Conservation (phyloP, 140 eudicot genomes). For the Stevia rebaudiana region DNA sequence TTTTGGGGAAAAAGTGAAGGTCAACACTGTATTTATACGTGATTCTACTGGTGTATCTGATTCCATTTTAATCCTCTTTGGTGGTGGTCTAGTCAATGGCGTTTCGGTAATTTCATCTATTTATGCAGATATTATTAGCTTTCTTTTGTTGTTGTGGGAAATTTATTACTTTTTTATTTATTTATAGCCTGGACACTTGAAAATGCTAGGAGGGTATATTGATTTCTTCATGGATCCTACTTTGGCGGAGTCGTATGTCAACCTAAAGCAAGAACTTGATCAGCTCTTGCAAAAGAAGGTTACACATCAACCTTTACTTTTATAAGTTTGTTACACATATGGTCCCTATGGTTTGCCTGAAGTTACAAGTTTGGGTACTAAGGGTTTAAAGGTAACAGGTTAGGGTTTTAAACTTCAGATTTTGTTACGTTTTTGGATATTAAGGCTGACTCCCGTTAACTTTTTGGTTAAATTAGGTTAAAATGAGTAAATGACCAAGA, state of each 20-base stretch:
- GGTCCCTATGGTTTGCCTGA: too few relatives aligned
- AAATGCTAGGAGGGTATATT: slow-evolving; percentile 82
- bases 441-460: too few relatives aligned
- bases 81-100: slow-evolving; percentile 69
- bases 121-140: not conserved
- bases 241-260: slow-evolving; percentile 72
- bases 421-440: too few relatives aligned
- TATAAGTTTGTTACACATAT: too few relatives aligned
- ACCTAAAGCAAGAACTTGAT: slow-evolving; percentile 74
- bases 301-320: slow-evolving; percentile 1
- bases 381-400: too few relatives aligned
- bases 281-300: slow-evolving; percentile 85
- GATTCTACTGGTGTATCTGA: slow-evolving; percentile 99
- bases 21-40: slow-evolving; percentile 78
- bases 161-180: slow-evolving; percentile 7
- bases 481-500: too few relatives aligned
- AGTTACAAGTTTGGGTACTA: too few relatives aligned
- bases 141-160: not conserved
- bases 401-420: too few relatives aligned
- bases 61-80: slow-evolving; percentile 84
- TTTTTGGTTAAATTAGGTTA: too few relatives aligned
- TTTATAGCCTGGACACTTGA: slow-evolving; percentile 81
- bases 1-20: slow-evolving; percentile 94
- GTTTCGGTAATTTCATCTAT: slow-evolving; percentile 47
- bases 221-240: slow-evolving; percentile 94